These are phyloP conservation scores for Malassezia equina DNA, from an alignment of 1,284 basidiomycete species.

Conservation along the genomic window DNA sequence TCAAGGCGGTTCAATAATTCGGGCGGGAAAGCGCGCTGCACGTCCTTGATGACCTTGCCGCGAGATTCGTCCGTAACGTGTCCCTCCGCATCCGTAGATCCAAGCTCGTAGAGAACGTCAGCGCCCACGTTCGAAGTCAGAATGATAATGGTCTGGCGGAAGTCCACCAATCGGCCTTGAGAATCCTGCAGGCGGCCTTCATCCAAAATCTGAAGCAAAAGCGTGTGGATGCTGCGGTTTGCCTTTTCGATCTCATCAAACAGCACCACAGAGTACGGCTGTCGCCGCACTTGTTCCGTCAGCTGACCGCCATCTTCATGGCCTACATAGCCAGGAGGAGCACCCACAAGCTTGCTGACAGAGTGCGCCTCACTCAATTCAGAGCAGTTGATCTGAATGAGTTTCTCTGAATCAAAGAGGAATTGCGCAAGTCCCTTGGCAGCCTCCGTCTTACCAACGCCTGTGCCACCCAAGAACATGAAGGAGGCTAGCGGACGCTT, in stretches of 20 bases:
- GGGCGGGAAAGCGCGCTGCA: conserved; percentile 57
- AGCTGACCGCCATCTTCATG: conserved; percentile 45
- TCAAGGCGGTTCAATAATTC: conserved; percentile 83
- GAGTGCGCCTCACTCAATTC: conserved; percentile 80
- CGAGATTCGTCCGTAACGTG: conserved; percentile 59
- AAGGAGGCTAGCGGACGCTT: conserved; percentile 81
- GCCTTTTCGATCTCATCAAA: conserved; percentile 35
- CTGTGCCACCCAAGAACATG: conserved; percentile 78
- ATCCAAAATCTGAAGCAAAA: conserved; percentile 81
- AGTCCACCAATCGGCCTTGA: conserved; percentile 53
- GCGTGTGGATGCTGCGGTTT: conserved; percentile 53
- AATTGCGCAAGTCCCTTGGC: conserved; percentile 76
- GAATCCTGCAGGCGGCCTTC: conserved; percentile 76
- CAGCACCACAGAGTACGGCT: conserved; percentile 43
- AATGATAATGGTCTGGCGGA: conserved; percentile 82
- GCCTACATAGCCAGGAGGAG: conserved; percentile 60
- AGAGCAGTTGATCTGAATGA: conserved; percentile 50
- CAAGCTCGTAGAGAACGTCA: conserved; percentile 64
- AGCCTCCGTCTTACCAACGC: conserved; percentile 73
- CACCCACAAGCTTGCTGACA: conserved; percentile 76
- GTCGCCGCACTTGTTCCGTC: conserved; percentile 23
- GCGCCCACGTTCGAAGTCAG: conserved; percentile 81
- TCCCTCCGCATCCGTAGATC: conserved; percentile 58
- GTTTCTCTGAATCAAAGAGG: conserved; percentile 76
- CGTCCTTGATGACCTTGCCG: conserved; percentile 63